A percentile compares a stretch with the other conserved stretches of the same genome.
phyloP scores from a whole-genome alignment of 2,329 filamentous ascomycete species.

The Sarocladium strictum region DNA sequence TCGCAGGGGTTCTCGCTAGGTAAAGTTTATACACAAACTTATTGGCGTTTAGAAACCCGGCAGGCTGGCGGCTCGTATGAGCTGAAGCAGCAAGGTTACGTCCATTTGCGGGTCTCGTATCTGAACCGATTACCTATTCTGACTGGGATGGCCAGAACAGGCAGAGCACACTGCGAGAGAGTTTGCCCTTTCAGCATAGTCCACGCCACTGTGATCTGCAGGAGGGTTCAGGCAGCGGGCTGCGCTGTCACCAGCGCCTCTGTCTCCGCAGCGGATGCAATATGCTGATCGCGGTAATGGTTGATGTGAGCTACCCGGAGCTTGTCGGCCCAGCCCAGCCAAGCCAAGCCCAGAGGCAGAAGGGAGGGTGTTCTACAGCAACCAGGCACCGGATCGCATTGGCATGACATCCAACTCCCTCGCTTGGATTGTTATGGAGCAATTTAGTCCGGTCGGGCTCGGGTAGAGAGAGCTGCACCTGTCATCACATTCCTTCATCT shows the following conservation, averaged over 20 bases:
- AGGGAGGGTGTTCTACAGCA: neutral
- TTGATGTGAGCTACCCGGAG: neutral
- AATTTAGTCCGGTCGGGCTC: neutral
- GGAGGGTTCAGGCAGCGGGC: neutral
- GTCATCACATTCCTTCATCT: neutral
- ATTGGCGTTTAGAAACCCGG: neutral
- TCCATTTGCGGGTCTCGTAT: constrained; percentile 6
- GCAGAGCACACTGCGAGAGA: neutral
- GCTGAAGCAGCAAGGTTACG: neutral
- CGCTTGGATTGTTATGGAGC: constrained; percentile 1
- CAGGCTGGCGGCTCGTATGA: neutral
- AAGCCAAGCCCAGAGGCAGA: neutral
- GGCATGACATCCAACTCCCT: neutral
- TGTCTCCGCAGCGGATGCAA: neutral
- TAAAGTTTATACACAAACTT: constrained; percentile 3
- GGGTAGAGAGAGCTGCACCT: neutral
- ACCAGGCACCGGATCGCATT: neutral
- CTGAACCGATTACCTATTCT: neutral
- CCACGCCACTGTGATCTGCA: neutral
- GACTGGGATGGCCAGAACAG: neutral
- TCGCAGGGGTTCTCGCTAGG: neutral
- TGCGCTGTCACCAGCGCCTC: neutral
- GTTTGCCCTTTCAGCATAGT: neutral
- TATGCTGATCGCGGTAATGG: neutral
- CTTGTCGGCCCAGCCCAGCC: neutral